These are phyloP conservation scores for Tillandsia fasciculata DNA, from an alignment of 176 grass and related monocot genomes.

Conservation along the genomic window DNA sequence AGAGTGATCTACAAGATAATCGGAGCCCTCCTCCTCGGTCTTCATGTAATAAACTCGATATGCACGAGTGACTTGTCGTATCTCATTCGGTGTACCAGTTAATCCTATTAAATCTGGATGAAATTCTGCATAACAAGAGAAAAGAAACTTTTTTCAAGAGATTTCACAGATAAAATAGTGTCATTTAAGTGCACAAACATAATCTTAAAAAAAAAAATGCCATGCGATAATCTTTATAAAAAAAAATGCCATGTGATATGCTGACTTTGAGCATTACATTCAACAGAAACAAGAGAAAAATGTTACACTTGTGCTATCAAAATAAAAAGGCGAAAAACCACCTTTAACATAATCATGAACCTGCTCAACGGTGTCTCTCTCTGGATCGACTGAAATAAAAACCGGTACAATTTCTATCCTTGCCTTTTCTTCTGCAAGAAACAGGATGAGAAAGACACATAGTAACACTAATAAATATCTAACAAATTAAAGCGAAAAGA, in stretches of 20 bases:
- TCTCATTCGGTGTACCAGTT: constrained; percentile 58
- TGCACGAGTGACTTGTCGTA: constrained; percentile 62
- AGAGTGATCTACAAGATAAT: constrained; percentile 96
- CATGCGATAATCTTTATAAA: background rate
- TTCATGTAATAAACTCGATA: constrained; percentile 95
- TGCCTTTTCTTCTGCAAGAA: constrained; percentile 45
- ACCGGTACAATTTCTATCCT: constrained; percentile 79
- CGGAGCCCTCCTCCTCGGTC: constrained; percentile 76
- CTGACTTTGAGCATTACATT: background rate
- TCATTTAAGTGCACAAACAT: constrained; percentile 1
- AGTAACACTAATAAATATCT: background rate
- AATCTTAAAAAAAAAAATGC: background rate
- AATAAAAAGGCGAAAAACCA: constrained; percentile 20
- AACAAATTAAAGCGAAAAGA: background rate
- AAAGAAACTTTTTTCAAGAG: no score
- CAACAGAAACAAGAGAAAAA: background rate
- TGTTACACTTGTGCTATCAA: background rate
- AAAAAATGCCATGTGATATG: background rate
- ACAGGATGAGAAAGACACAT: background rate
- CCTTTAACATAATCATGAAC: constrained; percentile 72
- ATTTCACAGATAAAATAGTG: constrained; percentile 4
- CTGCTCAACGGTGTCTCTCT: constrained; percentile 92
- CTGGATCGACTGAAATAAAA: constrained; percentile 91
- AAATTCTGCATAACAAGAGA: constrained; percentile 33
- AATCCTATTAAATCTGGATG: constrained; percentile 70